Base-by-base conservation (phyloP, 371 early-diverging fungal genomes). In the Vairimorpha apis region DNA sequence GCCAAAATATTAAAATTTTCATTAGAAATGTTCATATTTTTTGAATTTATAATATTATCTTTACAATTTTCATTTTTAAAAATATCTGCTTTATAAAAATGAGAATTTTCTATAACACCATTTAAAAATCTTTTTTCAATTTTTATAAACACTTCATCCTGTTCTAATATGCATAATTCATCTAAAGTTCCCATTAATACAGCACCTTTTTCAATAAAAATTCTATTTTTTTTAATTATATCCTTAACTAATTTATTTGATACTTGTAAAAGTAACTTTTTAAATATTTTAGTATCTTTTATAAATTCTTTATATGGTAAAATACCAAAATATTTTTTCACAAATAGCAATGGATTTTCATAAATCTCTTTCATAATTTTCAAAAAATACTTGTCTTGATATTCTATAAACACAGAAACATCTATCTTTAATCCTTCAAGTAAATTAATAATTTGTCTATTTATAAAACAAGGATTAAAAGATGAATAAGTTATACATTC, bases 101-200 rank as follows among this genome's bases (percentile, higher is more conserved):
- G 8, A 3, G 2, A 23, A 53, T 53, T 53, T 27, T 53, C 25
- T 7, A 27, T 27, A 8, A 1, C 27, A 14, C 55, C 55, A 27
- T 27, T 29, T 27, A 25, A 8, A 53, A 27, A 5, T 7, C 41
- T 41, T 41, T 37, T 66, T 25, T 63, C 37, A 45, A 30, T 35
- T 55, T 45, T 79, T 10, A 83, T 83, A 85, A 88, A 91, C 0
- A 91, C 84, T 68, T 90, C 85, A 14, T 85, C 82, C 32, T 88
- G 88, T 53, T 87, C 79, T 14, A 92, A 72, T 0, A 82, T 75
- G 0, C 80, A 84, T 0, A 86, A 86, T 75, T 91, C 91, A 72
- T 92, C 92, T 74, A 89, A 71, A 0, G 90, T 87, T 8, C 92
- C 92, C 3, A 90, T 78, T 3, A 91, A 79, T 33, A 83, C 82